Conservation (phyloP, 768 basidiomycete species). For the Rhizopogon vulgaris region DNA sequence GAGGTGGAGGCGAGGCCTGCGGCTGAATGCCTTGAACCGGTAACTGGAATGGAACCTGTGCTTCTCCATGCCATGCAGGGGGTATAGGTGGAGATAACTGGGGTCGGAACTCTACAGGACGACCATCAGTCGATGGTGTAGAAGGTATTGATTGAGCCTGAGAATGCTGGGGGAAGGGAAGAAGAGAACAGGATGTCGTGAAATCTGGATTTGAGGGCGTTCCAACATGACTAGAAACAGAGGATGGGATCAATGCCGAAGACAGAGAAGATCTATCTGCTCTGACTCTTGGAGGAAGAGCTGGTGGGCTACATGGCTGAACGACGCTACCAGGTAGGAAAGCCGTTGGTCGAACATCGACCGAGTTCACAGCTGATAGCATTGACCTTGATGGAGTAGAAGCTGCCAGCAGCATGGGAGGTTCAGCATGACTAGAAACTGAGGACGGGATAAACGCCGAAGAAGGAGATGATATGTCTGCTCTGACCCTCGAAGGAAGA, state of each 20-base stretch:
- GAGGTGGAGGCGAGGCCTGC: neutral
- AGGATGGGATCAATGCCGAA: neutral
- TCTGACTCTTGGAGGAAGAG: neutral
- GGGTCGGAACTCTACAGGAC: neutral
- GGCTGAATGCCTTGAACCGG: neutral
- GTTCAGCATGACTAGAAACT: too few species aligned
- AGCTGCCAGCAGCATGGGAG: neutral
- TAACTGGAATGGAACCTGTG: neutral
- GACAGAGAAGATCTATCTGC: neutral
- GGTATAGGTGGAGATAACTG: neutral
- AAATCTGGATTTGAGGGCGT: neutral
- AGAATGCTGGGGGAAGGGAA: neutral
- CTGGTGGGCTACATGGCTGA: neutral
- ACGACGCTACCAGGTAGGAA: neutral
- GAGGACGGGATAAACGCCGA: too few species aligned
- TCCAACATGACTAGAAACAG: neutral
- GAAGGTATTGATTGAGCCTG: neutral
- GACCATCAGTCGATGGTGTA: neutral
- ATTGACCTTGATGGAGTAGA: neutral
- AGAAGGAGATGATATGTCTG: too few species aligned
- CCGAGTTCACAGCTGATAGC: neutral
- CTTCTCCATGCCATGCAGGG: neutral
- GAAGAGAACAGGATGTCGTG: neutral
- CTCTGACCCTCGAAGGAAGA: neutral
- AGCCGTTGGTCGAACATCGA: neutral